Conservation (phyloP, 169 alveolate genomes). For the Eimeria necatrix region DNA sequence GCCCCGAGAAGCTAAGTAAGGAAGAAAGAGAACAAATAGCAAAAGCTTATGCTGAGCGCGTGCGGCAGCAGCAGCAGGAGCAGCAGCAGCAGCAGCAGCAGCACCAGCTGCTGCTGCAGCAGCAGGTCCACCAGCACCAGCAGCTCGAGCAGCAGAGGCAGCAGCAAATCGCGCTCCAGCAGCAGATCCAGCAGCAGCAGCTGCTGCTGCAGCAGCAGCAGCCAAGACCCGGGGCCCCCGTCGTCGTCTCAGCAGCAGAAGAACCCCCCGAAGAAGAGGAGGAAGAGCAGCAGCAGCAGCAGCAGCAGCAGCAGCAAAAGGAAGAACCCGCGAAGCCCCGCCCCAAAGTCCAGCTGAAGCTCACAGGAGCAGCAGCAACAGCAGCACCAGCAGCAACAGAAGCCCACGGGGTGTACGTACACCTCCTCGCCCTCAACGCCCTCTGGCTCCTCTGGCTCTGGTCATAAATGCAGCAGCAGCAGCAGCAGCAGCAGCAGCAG, state of each 20-base stretch:
- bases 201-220: conserved; percentile 30
- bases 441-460: not conserved
- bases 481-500: too few species aligned
- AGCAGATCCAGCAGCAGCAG: not conserved
- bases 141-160: not conserved
- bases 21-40: conserved; percentile 1
- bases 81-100: conserved; percentile 7
- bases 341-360: not conserved
- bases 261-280: not conserved
- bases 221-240: conserved; percentile 23
- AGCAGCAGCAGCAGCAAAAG: not conserved
- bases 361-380: not conserved
- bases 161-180: conserved; percentile 1
- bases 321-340: not conserved
- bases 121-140: not conserved
- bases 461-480: too few species aligned
- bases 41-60: not conserved
- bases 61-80: conserved; percentile 1
- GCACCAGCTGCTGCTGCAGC: conserved; percentile 15
- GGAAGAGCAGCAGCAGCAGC: conserved; percentile 20
- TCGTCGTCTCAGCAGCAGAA: not conserved
- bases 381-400: not conserved
- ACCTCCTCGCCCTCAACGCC: not conserved
- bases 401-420: not conserved
- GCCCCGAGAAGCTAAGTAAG: not conserved